Evolutionary conservation across 257 asterid genomes (phyloP), one percentile per base, ranked within the genome.

Genomic region (Scutellaria barbata): DNA sequence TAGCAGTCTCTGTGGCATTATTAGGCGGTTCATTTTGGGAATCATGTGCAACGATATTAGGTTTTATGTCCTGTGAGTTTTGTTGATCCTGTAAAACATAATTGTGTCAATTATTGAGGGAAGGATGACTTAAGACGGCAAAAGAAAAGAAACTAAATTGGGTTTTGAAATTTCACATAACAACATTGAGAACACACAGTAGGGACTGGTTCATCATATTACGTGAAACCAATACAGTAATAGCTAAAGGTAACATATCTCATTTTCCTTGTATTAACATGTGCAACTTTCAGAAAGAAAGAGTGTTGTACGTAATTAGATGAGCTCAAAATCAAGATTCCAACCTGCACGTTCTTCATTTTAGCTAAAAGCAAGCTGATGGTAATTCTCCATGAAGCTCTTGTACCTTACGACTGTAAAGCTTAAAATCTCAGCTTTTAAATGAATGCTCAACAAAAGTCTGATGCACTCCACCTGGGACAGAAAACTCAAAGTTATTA

Each of bases 11-110:
- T 1, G 92, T 54, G 56, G 82, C 83, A 70, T 84, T 81, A 64
- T 85, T 91, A 46, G 81, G 85, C 61, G 41, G 86, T 37, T 90
- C 96, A 63, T 77, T 85, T 80, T 87, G 90, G 52, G 89, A 80
- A 73, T 90, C 97, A 48, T 80, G 91, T 40, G 91, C 77, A 51
- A 77, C 77, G 72, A 83, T 81, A 53, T 79, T 80, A 33, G 90
- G 96, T 69, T 90, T 86, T 77, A 82, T 72, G 74, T 88, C 97
- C 81, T 60, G 86, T 60, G 83, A 73, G 78, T 70, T 81, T 43
- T 80, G 81, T 43, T 76, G 77, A 61, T 82, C 95, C 96, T 94
- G 86, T 71, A 71, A 51, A 72, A 76, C 35, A 47, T 39, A 7
- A 16, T 62, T 7, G 14, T 5, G 37, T 73, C 68, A 62, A 71